Base-by-base conservation (phyloP, 2,329 filamentous ascomycete genomes). In the Mycosphaerelloides madeirae region DNA sequence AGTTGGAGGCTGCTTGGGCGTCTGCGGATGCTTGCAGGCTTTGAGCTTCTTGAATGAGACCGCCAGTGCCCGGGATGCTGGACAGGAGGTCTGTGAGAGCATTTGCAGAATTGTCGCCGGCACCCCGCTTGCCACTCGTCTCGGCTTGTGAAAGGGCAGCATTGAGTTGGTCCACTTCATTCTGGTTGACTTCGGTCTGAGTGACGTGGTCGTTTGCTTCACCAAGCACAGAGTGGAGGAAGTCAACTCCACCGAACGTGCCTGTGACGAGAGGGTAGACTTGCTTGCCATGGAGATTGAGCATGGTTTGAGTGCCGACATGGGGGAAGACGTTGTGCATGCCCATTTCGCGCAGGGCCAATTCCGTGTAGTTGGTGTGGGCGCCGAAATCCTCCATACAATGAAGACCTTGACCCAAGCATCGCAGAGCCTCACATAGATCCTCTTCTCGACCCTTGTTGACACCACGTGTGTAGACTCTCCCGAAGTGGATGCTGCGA, bases 1-100 rank as follows among this genome's bases (percentile, higher is more conserved):
- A 38, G 38, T 68, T 72, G 15, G 64, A 56, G 32, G 67, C 65
- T 41, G 70, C 71, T 44, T 75, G 71, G 5, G 65, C 68, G 49
- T 76, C 68, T 13, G 74, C 73, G 4, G 66, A 62, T 6, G 68
- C 65, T 55, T 76, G 71, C 2, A 77, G 62, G 14, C 57, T 52
- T 6, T 64, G 58, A 2, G 74, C 74, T 60, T 77, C 71, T 36
- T 70, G 61, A 9, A 71, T 65, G 1, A 77, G 64, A 18, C 62
- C 61, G 15, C 69, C 61, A 29, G 72, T 73, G 5, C 64, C 79
- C 41, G 91, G 91, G 3, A 97, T 75, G 60, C 91, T 84, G 35
- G 78, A 75, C 16, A 96, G 68, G 3, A 93, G 75, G 20, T 83
- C 80, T 38, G 86, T 83, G n/a, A 56, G 61, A 13, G 61, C 58